Base-by-base conservation (phyloP, 2,329 filamentous ascomycete genomes). In the Aspergillus floridensis region DNA sequence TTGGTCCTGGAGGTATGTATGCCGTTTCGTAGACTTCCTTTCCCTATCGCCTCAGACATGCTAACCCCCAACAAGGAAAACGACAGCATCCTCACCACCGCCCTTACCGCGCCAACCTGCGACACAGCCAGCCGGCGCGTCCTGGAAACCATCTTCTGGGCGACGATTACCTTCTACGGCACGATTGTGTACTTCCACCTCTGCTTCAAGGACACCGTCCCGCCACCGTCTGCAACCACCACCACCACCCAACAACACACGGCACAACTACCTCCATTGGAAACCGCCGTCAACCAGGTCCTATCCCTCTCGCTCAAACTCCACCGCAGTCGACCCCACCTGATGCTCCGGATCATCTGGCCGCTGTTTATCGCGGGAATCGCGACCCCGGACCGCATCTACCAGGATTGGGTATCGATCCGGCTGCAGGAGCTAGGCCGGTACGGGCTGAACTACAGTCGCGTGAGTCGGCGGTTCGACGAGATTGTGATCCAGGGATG, bases 361-460 rank as follows among this genome's bases (percentile, higher is more conserved):
- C 68, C 65, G 8, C 56, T 70, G 10, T 68, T 69, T 41, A 61
- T 69, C 11, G 68, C 68, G 2, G 67, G 68, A 4, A 67, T 68
- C 48, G 68, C 67, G 21, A 70, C 68, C 14, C 57, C 62, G 1
- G 69, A 70, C 32, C 56, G 56, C 5, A 69, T 68, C 10, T 67
- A 67, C 56, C 63, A 66, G 49, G 69, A 71, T 55, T 72, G 70
- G 68, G 66, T 70, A 24, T 67, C 68, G 16, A 68, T 69, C 26
- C 65, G 66, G 21, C 53, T 72, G 32, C 61, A 62, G 5, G 68
- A 68, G 46, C 58, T 70, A 14, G 63, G 68, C 22, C 64, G 61
- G 24, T 67, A 68, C 58, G 68, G 64, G 19, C 63, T 65, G 46
- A 70, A 70, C 44, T 69, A 61, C 50, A 57, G 51, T n/a, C 63